These are phyloP conservation scores for Nothopassalora personata DNA, from an alignment of 2,329 filamentous ascomycete genomes.

Conservation along the genomic window DNA sequence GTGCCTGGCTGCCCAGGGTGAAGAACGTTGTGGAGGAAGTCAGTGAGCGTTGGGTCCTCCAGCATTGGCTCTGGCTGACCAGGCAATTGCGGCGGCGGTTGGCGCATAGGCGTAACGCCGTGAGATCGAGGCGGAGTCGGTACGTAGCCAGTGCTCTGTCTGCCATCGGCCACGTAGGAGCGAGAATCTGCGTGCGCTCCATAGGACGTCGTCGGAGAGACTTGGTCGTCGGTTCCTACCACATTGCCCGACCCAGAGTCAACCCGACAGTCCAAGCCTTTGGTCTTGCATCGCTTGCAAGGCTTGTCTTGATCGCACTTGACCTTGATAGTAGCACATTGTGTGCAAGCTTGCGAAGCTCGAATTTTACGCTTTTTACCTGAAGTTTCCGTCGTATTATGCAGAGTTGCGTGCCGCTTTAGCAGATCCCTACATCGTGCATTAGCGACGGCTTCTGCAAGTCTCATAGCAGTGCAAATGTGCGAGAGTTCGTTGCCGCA, in stretches of 20 bases:
- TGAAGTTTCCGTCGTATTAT: slow-evolving; percentile 14
- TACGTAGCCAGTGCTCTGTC: background rate
- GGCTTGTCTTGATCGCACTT: slow-evolving; percentile 22
- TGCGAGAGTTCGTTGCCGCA: background rate
- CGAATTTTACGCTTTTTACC: slow-evolving; percentile 21
- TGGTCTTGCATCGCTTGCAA: slow-evolving; percentile 18
- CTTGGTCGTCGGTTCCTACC: background rate
- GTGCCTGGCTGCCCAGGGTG: slow-evolving; percentile 5
- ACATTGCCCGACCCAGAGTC: slow-evolving; percentile 6
- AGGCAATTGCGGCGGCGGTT: background rate
- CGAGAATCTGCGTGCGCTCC: background rate
- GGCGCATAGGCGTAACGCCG: background rate
- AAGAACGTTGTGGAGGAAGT: slow-evolving; percentile 15
- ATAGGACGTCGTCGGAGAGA: background rate
- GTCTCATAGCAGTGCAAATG: background rate
- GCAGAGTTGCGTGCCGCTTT: slow-evolving; percentile 18
- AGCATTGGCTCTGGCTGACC: background rate
- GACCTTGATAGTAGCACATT: slow-evolving; percentile 19
- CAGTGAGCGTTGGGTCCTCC: slow-evolving; percentile 14
- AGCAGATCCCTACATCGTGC: slow-evolving; percentile 12
- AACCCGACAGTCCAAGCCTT: slow-evolving; percentile 18
- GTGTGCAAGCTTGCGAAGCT: slow-evolving; percentile 19
- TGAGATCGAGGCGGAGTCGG: background rate
- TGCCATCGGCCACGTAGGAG: background rate
- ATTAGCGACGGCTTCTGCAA: background rate